These are phyloP conservation scores for Venturia oleaginea DNA, from an alignment of 2,329 filamentous ascomycete genomes.

Conservation along the genomic window DNA sequence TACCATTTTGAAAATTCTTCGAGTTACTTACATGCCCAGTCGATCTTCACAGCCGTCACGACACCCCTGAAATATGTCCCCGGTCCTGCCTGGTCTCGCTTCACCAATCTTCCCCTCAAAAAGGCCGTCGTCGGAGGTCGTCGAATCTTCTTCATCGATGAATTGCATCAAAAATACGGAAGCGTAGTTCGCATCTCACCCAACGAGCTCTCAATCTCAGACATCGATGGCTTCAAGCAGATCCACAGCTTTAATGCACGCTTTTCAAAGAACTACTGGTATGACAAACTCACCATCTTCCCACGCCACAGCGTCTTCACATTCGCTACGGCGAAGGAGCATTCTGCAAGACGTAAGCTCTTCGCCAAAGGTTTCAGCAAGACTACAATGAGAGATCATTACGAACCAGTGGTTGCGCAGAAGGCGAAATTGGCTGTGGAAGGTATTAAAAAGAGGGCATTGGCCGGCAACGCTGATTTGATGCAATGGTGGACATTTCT, in stretches of 20 bases:
- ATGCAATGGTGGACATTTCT: constrained; percentile 32
- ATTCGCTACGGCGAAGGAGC: constrained; percentile 28
- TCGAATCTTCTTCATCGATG: constrained; percentile 33
- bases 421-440: constrained; percentile 26
- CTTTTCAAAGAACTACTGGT: constrained; percentile 24
- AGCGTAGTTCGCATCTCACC: constrained; percentile 40
- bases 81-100: constrained; percentile 25
- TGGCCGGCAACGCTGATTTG: constrained; percentile 24
- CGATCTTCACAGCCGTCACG: neutral
- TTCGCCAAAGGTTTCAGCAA: constrained; percentile 30
- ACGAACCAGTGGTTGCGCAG: constrained; percentile 27
- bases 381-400: constrained; percentile 26
- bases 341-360: constrained; percentile 28
- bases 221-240: constrained; percentile 21
- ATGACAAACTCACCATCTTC: constrained; percentile 18
- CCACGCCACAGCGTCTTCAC: constrained; percentile 28
- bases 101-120: constrained; percentile 29
- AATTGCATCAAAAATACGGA: constrained; percentile 39
- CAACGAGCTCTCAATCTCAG: constrained; percentile 33
- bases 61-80: constrained; percentile 21
- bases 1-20: neutral
- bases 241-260: constrained; percentile 23
- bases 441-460: constrained; percentile 22
- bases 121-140: constrained; percentile 28
- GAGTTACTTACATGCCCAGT: neutral